A percentile compares a stretch with the other conserved stretches of the same genome.
These are phyloP conservation scores for Leccinum aurantiacum DNA, from an alignment of 768 basidiomycete species.

Conservation along the genomic window DNA sequence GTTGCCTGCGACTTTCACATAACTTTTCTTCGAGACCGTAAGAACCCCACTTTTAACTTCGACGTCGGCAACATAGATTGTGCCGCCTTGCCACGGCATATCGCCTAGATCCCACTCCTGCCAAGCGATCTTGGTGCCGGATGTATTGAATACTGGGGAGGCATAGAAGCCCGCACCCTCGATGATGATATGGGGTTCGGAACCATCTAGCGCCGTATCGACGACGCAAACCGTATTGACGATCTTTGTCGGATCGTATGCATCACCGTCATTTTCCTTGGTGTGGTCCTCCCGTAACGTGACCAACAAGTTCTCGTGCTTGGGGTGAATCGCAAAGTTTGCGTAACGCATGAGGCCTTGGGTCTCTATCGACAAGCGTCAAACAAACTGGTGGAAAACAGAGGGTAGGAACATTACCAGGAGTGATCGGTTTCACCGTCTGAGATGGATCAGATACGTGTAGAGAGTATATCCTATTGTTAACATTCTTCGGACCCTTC, in stretches of 20 bases:
- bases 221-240: conserved; percentile 57
- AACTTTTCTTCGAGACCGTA: conserved; percentile 27
- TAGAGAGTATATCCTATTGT: conserved; percentile 51
- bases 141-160: conserved; percentile 52
- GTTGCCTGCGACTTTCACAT: conserved; percentile 48
- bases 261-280: background rate
- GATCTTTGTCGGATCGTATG: conserved; percentile 35
- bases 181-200: conserved; percentile 42
- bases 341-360: conserved; percentile 37
- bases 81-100: conserved; percentile 66
- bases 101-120: conserved; percentile 63
- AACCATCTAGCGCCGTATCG: conserved; percentile 29
- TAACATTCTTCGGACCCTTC: background rate
- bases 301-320: conserved; percentile 48
- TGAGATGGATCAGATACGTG: conserved; percentile 30
- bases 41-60: conserved; percentile 9
- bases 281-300: conserved; percentile 71
- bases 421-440: conserved; percentile 42
- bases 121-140: conserved; percentile 57
- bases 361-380: conserved; percentile 10
- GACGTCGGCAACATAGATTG: conserved; percentile 51
- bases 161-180: conserved; percentile 69
- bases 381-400: background rate
- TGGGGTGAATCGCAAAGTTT: conserved; percentile 58
- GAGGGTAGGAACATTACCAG: conserved; percentile 44